phyloP scores from a whole-genome alignment of 768 basidiomycete genomes.

The Polyporus arcularius region DNA sequence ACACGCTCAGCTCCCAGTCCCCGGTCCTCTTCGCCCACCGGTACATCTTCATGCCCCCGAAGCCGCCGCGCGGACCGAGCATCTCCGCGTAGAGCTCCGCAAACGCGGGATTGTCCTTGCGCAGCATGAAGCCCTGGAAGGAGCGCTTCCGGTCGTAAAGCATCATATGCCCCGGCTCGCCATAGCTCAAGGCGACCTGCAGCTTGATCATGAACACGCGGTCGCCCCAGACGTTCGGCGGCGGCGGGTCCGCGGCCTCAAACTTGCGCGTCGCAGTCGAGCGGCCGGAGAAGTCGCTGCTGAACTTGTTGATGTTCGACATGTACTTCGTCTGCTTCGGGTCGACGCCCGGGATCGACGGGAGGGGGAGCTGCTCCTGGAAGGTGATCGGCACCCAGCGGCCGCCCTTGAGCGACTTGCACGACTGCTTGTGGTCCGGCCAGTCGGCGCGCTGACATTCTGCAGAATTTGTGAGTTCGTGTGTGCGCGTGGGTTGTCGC shows the following conservation, averaged over 20 bases:
- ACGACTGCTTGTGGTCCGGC: constrained; percentile 38
- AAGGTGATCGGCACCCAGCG: constrained; percentile 37
- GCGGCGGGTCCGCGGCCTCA: constrained; percentile 15
- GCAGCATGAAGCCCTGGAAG: constrained; percentile 36
- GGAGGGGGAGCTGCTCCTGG: neutral
- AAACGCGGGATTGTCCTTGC: constrained; percentile 21
- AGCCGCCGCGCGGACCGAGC: constrained; percentile 20
- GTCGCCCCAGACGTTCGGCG: constrained; percentile 36
- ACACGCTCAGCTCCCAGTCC: constrained; percentile 25
- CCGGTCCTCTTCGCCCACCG: constrained; percentile 30
- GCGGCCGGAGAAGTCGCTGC: constrained; percentile 4
- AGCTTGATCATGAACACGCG: constrained; percentile 43
- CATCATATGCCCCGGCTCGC: constrained; percentile 20
- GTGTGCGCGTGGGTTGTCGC: too few species aligned
- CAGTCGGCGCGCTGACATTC: constrained; percentile 46
- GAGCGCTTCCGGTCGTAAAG: constrained; percentile 45
- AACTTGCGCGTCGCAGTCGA: constrained; percentile 23
- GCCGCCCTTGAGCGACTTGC: constrained; percentile 40
- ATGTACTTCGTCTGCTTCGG: too few species aligned
- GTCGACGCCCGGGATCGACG: too few species aligned
- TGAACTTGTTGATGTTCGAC: too few species aligned
- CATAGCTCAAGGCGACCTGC: constrained; percentile 23
- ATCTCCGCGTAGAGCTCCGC: constrained; percentile 22
- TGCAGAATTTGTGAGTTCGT: too few species aligned
- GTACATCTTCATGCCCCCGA: constrained; percentile 30